phyloP scores from a whole-genome alignment of 352 stramenopile species.

The Phytophthora quininea region DNA sequence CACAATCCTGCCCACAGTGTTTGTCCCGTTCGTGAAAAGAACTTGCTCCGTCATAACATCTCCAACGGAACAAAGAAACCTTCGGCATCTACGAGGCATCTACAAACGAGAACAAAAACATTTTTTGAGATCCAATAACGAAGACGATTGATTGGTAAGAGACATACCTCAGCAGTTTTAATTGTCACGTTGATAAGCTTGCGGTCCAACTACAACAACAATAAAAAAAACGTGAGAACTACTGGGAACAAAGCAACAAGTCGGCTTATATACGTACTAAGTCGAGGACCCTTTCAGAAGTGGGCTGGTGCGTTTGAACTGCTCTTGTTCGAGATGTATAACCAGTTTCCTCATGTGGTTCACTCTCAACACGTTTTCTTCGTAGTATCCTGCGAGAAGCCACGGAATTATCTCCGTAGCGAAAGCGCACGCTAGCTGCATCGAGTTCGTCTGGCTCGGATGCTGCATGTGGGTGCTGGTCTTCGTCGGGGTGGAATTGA shows the following conservation, averaged over 20 bases:
- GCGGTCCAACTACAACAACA: slow-evolving; percentile 18
- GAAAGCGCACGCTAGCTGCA: slow-evolving; percentile 16
- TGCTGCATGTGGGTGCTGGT: neutral
- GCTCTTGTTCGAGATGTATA: slow-evolving; percentile 7
- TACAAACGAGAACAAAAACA: slow-evolving; percentile 17
- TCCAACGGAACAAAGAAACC: slow-evolving; percentile 72
- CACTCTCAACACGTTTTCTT: slow-evolving; percentile 7
- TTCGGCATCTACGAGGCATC: slow-evolving; percentile 65
- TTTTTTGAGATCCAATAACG: neutral
- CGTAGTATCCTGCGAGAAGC: slow-evolving; percentile 1
- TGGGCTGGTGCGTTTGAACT: slow-evolving; percentile 4
- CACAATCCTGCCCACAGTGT: slow-evolving; percentile 70
- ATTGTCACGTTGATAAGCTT: slow-evolving; percentile 32
- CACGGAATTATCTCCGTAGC: slow-evolving; percentile 9
- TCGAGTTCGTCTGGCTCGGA: slow-evolving; percentile 13
- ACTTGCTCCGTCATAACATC: slow-evolving; percentile 79
- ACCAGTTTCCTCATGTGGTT: slow-evolving; percentile 5
- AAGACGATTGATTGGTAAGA: neutral
- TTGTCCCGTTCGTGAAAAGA: slow-evolving; percentile 74
- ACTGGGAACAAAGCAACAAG: slow-evolving; percentile 1
- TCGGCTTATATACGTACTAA: slow-evolving; percentile 18
- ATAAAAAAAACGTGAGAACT: slow-evolving; percentile 1
- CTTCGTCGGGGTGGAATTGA: neutral
- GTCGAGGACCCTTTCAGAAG: slow-evolving; percentile 19
- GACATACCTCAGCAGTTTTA: slow-evolving; percentile 36